A percentile compares a stretch with the other conserved stretches of the same genome.
Evolutionary conservation across 441 rosid genomes (phyloP).

Genomic region (Raphanus hybrid): DNA sequence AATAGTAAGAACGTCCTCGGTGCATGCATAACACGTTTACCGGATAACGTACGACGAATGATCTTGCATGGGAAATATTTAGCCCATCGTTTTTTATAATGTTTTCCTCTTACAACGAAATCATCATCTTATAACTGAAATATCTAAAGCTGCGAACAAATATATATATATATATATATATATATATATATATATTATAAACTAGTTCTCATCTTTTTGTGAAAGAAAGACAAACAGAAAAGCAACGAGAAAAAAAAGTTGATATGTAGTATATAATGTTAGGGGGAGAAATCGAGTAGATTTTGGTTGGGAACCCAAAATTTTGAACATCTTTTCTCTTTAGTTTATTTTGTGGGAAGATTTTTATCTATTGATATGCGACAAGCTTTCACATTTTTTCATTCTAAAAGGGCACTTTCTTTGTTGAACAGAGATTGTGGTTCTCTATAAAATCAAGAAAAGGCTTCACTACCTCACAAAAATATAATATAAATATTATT

Average conservation of each 20-base stretch:
- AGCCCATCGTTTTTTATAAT: conserved; percentile 41
- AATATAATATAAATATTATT: conserved; percentile 8
- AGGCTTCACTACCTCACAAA: conserved; percentile 19
- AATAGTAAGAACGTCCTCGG: conserved; percentile 33
- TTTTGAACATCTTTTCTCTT: conserved; percentile 16
- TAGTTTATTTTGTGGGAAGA: conserved; percentile 3
- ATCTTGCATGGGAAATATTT: conserved; percentile 60
- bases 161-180: too few species aligned
- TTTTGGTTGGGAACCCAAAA: conserved; percentile 48
- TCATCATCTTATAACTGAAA: conserved; percentile 80
- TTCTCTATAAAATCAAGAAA: conserved; percentile 28
- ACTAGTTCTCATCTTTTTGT: conserved; percentile 56
- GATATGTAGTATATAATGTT: neutral
- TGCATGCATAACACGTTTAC: conserved; percentile 60
- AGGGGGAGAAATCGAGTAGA: conserved; percentile 50
- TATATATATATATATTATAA: conserved; percentile 25
- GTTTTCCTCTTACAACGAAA: conserved; percentile 60
- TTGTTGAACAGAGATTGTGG: conserved; percentile 39
- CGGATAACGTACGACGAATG: conserved; percentile 55
- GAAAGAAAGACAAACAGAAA: conserved; percentile 26
- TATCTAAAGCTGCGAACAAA: conserved; percentile 44
- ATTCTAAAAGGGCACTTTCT: conserved; percentile 41
- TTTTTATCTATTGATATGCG: conserved; percentile 30
- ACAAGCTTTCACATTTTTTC: conserved; percentile 41
- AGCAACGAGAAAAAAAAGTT: conserved; percentile 4